Base-by-base conservation (phyloP, 805 yeast genomes). In the Zygosaccharomyces siamensis region DNA sequence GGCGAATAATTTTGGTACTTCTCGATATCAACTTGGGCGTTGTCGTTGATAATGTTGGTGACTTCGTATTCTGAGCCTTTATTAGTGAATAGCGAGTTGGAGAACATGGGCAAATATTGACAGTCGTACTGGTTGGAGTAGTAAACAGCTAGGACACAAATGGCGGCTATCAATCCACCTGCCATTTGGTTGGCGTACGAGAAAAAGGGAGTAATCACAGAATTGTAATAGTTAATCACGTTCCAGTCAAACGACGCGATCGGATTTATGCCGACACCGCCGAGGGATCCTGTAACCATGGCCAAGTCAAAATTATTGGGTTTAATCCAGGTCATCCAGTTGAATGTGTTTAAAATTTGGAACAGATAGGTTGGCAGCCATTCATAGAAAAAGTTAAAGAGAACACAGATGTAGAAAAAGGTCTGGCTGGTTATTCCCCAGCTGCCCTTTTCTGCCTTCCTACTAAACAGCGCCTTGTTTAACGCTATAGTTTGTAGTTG, bases 291-390 rank as follows among this genome's bases (percentile, higher is more conserved):
- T 10, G 81, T 75, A n/a, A 80, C 61, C 6, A 63, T 57, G 12
- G 78, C 77, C 46, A 80, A 61, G 54, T 73, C 72, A 49, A 72
- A 67, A 58, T 77, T 78, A 33, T 72, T 51, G 11, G 83, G 84
- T 4, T 66, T 63, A 41, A 79, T 79, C 84, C 84, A 80, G 3
- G 78, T 72, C 55, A 77, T 71, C 86, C 85, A 81, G 55, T 73
- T 72, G 63, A 75, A 75, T 2, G 65, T 58, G 5, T 74, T 72
- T 8, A 76, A 58, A 3, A 76, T 76, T 12, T 57, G 51, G 55
- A 75, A 73, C 7, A 74, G 37, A 51, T 71, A 75, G 46, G 70
- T 58, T 30, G 79, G 79, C 20, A 76, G 20, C 79, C 79, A 76
- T 55, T 65, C 71, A 57, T 69, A 75, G 14, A 66, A 4, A 48